Base-by-base conservation (phyloP, 1,139 yeast genomes). In the Eremothecium coryli region DNA sequence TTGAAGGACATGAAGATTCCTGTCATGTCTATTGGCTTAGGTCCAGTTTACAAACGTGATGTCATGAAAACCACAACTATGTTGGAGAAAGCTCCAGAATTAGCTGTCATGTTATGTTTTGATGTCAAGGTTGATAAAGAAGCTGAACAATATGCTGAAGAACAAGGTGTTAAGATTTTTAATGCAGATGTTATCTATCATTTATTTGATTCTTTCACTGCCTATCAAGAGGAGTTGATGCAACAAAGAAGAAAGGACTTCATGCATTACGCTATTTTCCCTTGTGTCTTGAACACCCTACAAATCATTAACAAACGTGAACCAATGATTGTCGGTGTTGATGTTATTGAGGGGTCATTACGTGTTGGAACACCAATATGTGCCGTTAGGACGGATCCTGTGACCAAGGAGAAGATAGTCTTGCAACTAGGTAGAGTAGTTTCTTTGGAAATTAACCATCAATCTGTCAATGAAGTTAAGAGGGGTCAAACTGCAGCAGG, bases 301-400 rank as follows among this genome's bases (percentile, higher is more conserved):
- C 97, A 93, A 67, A 86, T 93, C 56, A 93, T 90, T 61, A 93
- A 93, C 76, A 90, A 90, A 70, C 84, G 98, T 66, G 86, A 88
- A 62, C 99, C 99, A 40, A 90, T 90, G 97, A 86, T 90, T 56
- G 82, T 90, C 57, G 99, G 99, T 74, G 97, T 90, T 42, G 99
- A 90, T 60, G 95, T 90, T 44, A 61, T 73, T 35, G 97, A 90
- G 60, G 99, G 99, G 52, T 70, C 82, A 27, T 71, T 93, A 32
- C 76, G 90, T 46, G 61, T 82, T 33, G 98, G 98, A 39, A 88
- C 98, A 2, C 98, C 99, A 46, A 85, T 90, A 43, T 81, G 95
- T 66, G 90, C 93, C 18, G 96, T 90, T 36, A 86, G 88, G 62
- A 67, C 68, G 32, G 96, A 88, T 54, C 95, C 97, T 26, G 69